Base-by-base conservation (phyloP, 495 filamentous ascomycete species). In the Margaritispora aquatica region DNA sequence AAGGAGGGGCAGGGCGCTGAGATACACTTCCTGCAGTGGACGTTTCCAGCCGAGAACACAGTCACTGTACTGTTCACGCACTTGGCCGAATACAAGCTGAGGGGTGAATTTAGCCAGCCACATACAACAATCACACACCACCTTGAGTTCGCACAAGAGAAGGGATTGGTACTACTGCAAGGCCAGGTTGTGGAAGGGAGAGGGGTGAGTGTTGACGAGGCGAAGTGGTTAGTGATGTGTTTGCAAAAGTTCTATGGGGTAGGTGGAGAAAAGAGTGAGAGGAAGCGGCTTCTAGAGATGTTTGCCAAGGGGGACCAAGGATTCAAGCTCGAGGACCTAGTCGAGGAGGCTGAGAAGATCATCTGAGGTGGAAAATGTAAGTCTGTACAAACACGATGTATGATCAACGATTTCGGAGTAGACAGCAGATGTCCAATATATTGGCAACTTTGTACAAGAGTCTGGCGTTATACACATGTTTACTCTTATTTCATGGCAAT, bases 51-150 rank as follows among this genome's bases (percentile, higher is more conserved):
- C 13, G 78, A 78, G 4, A 75, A 82, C 27, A 88, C 87, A 2
- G 81, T 85, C 0, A 96, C 91, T 0, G 84, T 97, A 15, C 84
- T 98, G 49, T 97, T 98, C 73, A 97, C 94, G 8, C 84, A 89
- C 63, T 78, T 98, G 23, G 93, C 87, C 3, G 91, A 96, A 67
- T 98, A 86, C 75, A 96, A 96, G 76, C 75, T 93, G 58, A 82
- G 92, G 31, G 94, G 95, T 26, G 86, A 96, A 67, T 97, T 78
- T 66, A 89, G 89, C 54, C 81, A 84, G 68, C 94, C 94, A 47
- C 94, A 98, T 64, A 97, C 95, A 2, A 97, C 90, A 1, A 73
- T 96, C 22, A 96, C 92, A 61, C 90, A 97, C 66, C 89, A 97
- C 70, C 72, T 84, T 21, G 94, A 98, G 61, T 73, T 96, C 21